Base-by-base conservation (phyloP, 2,329 filamentous ascomycete species). In the Coniosporium tulheliwenetii region DNA sequence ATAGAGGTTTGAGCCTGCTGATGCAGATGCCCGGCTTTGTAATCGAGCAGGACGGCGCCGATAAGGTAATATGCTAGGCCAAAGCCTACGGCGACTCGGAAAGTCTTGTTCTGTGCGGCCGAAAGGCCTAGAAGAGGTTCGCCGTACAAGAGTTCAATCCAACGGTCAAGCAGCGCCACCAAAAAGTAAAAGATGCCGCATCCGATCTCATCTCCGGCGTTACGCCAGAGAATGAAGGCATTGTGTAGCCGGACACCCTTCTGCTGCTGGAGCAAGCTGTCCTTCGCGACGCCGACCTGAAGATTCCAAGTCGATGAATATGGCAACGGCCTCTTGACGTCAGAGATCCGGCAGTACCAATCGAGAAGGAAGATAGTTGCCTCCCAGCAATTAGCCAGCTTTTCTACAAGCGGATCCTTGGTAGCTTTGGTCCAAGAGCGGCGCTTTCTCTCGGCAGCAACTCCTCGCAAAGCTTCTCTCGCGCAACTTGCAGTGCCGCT, bases 301-400 rank as follows among this genome's bases (percentile, higher is more conserved):
- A 73, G 64, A 41, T 73, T 73, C 71, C 71, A 75, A 1, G 67
- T 67, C 3, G 70, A 71, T 44, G 67, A 73, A 49, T 66, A 74
- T 0, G 67, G 67, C 41, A 71, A 67, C 1, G 71, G 70, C 35
- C 63, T 55, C 33, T 64, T 64, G 1, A 47, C 65, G 64, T 32
- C 62, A 60, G 52, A 66, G 56, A 43, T 49, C 13, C 63, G 57
- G 47, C 67, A 66, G 45, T 71, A 71, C 67, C 69, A 70, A 40
- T 71, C 61, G 36, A 75, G 57, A 9, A 73, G 58, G 49, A 73
- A 73, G 26, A 70, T 59, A 5, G 69, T 71, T 0, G 67, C 63
- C 5, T 68, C 64, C 59, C 66, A 73, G 39, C 70, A 69, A 4
- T 59, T 56, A 5, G 69, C 66, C 37, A 76, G 58, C 38, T 66